A percentile compares a stretch with the other conserved stretches of the same genome.
Conservation (phyloP, 129 eudicot genomes). For the Tanacetum coccineum region DNA sequence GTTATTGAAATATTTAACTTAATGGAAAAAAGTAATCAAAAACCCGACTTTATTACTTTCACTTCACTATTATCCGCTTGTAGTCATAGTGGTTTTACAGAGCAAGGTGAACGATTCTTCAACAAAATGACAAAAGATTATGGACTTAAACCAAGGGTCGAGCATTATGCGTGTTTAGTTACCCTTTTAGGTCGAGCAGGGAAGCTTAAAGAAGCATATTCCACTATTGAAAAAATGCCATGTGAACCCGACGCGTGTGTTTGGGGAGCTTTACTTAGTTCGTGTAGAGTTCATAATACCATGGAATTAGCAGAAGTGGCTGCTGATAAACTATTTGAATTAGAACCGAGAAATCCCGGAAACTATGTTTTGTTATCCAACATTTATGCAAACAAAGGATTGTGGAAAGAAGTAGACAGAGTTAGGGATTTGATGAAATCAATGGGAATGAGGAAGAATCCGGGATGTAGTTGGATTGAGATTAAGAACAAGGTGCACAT, state of each 20-base stretch:
- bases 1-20: constrained; percentile 53
- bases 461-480: constrained; percentile 98
- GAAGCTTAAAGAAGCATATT: constrained; percentile 73
- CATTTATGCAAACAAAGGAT: constrained; percentile 72
- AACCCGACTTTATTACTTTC: constrained; percentile 72
- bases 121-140: constrained; percentile 51
- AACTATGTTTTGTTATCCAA: constrained; percentile 80
- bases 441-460: constrained; percentile 85
- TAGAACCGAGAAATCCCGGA: constrained; percentile 86
- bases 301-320: constrained; percentile 63
- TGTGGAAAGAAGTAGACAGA: constrained; percentile 64
- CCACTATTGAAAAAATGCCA: constrained; percentile 64
- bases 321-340: constrained; percentile 56
- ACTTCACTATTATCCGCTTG: constrained; percentile 80
- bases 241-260: constrained; percentile 84
- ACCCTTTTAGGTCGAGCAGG: constrained; percentile 88
- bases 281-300: constrained; percentile 70
- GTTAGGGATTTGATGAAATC: constrained; percentile 71
- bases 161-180: constrained; percentile 89
- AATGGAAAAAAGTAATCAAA: constrained; percentile 52
- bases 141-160: constrained; percentile 61
- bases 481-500: constrained; percentile 77
- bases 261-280: constrained; percentile 93
- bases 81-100: constrained; percentile 78
- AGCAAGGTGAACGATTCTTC: constrained; percentile 63